These are phyloP conservation scores for Achaetomiella virescens DNA, from an alignment of 495 filamentous ascomycete genomes.

Conservation along the genomic window DNA sequence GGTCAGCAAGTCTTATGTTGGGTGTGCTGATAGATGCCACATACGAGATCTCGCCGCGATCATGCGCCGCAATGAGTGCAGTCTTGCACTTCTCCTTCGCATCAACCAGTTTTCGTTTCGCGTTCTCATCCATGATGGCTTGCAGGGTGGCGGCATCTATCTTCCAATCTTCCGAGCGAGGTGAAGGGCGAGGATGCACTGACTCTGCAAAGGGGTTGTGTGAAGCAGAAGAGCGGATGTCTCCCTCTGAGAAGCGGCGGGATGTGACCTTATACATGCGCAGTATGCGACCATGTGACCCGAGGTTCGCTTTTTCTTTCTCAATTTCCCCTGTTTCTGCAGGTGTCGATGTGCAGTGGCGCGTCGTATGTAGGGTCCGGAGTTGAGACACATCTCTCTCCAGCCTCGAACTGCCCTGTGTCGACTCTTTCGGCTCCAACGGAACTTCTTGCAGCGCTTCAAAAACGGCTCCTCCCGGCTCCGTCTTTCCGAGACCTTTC, in stretches of 20 bases:
- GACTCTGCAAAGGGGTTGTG: not conserved
- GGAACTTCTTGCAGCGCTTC: no score
- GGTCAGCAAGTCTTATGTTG: not conserved
- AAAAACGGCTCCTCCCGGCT: no score
- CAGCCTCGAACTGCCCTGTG: no score
- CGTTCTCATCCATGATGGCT: not conserved
- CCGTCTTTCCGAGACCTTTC: no score
- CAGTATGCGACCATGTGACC: not conserved
- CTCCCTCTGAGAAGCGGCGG: not conserved
- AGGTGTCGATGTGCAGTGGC: no score
- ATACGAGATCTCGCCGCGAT: conserved; percentile 7
- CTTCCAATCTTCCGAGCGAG: not conserved
- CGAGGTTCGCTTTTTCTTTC: not conserved
- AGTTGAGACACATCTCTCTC: no score
- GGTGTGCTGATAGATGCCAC: not conserved
- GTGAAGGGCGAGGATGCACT: not conserved
- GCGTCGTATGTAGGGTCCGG: no score
- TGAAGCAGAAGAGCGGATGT: not conserved
- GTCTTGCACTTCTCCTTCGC: not conserved
- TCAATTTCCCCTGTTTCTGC: no score
- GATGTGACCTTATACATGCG: not conserved
- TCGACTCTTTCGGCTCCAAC: no score
- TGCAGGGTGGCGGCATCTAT: not conserved
- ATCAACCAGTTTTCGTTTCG: not conserved
- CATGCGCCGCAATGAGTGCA: conserved; percentile 4